phyloP scores from a whole-genome alignment of 2,329 filamentous ascomycete species.

The Botrytis cinerea region DNA sequence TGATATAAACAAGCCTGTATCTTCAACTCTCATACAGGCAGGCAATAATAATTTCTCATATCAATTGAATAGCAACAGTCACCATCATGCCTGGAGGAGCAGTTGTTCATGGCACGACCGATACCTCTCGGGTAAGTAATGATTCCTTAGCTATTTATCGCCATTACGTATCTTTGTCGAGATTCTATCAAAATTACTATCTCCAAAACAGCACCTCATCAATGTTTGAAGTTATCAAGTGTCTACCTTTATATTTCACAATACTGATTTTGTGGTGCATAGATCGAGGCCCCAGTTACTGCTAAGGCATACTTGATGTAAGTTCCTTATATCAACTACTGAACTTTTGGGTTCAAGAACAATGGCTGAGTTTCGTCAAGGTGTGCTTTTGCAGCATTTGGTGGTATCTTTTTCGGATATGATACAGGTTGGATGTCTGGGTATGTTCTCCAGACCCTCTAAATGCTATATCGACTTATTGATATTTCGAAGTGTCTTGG shows the following conservation, averaged over 20 bases:
- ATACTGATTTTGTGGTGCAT: not conserved
- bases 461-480: not conserved
- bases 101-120: conserved; percentile 25
- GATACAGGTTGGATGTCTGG: conserved; percentile 69
- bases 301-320: conserved; percentile 20
- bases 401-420: conserved; percentile 57
- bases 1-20: conserved; percentile 10
- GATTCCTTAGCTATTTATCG: not conserved
- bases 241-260: not conserved
- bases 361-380: not conserved
- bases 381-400: conserved; percentile 70
- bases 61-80: conserved; percentile 15
- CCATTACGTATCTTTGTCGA: not conserved
- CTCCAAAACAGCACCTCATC: not conserved
- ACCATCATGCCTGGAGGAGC: conserved; percentile 25
- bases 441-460: not conserved
- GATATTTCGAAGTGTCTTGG: conserved; percentile 26
- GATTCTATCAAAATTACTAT: not conserved
- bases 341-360: not conserved
- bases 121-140: conserved; percentile 25
- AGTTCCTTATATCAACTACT: not conserved
- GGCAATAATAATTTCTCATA: not conserved
- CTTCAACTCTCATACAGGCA: conserved; percentile 11
- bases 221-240: not conserved
- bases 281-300: conserved; percentile 24